These are phyloP conservation scores for Echium plantagineum DNA, from an alignment of 257 asterid species.

Conservation along the genomic window DNA sequence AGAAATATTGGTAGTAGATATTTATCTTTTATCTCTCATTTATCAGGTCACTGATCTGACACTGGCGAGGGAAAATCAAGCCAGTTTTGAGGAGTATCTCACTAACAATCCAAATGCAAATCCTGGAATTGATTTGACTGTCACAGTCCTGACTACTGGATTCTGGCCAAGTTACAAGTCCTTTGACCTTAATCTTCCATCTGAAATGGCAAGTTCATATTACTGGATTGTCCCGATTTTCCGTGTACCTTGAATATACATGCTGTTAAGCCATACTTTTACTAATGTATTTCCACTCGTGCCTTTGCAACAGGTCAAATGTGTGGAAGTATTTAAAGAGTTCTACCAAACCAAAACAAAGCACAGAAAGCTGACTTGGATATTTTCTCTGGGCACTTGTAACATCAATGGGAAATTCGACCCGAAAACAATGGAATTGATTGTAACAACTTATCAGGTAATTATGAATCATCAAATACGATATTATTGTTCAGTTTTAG, in stretches of 20 bases:
- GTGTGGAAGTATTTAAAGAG: slow-evolving; percentile 88
- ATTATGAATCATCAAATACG: not conserved
- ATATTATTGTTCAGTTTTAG: not conserved
- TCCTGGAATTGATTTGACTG: slow-evolving; percentile 94
- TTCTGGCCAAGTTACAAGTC: slow-evolving; percentile 99
- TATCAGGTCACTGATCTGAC: slow-evolving; percentile 90
- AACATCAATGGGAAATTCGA: slow-evolving; percentile 88
- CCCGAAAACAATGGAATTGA: slow-evolving; percentile 75
- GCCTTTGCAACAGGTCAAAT: slow-evolving; percentile 51
- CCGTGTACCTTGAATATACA: not conserved
- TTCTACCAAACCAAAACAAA: slow-evolving; percentile 96
- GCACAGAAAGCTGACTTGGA: slow-evolving; percentile 93
- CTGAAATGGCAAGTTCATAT: slow-evolving; percentile 62
- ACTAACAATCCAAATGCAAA: slow-evolving; percentile 46
- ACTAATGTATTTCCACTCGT: slow-evolving; percentile 4
- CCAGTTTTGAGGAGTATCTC: slow-evolving; percentile 85
- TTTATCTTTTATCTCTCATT: slow-evolving; percentile 5
- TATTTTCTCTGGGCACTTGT: slow-evolving; percentile 93
- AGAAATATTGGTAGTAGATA: not conserved
- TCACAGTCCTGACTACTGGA: slow-evolving; percentile 95
- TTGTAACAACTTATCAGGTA: slow-evolving; percentile 94
- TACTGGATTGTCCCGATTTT: not conserved
- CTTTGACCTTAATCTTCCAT: slow-evolving; percentile 88
- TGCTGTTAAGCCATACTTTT: not conserved
- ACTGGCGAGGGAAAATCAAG: slow-evolving; percentile 87